phyloP scores from a whole-genome alignment of 2,329 filamentous ascomycete genomes.

The Lecanicillium sp. region DNA sequence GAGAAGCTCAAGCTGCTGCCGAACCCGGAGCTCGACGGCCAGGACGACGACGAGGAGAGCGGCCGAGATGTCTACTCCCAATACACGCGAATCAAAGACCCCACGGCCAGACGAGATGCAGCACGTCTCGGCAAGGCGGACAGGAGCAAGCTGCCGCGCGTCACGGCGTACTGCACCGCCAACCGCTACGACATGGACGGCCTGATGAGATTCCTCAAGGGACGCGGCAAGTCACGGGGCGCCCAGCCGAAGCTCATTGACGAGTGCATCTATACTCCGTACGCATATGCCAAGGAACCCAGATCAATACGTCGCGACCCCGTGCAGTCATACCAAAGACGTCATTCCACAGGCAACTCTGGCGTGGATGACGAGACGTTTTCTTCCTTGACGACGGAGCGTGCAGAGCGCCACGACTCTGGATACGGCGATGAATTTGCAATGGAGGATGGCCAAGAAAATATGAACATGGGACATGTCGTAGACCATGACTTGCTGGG shows the following conservation, averaged over 20 bases:
- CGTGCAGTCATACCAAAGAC: conserved; percentile 48
- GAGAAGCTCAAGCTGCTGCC: conserved; percentile 97
- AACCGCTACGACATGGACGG: conserved; percentile 86
- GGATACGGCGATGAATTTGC: conserved; percentile 21
- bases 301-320: conserved; percentile 21
- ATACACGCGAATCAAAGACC: conserved; percentile 95
- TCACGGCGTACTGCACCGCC: conserved; percentile 94
- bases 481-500: conserved; percentile 25
- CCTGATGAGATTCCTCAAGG: conserved; percentile 85
- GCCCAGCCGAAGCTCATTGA: conserved; percentile 89
- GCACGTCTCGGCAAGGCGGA: conserved; percentile 91
- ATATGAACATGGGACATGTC: conserved; percentile 17
- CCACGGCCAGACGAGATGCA: conserved; percentile 83
- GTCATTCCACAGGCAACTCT: conserved; percentile 69
- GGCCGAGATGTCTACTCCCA: conserved; percentile 95
- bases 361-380: conserved; percentile 26
- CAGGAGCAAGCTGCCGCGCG: conserved; percentile 73
- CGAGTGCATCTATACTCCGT: conserved; percentile 95
- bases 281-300: conserved; percentile 57
- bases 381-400: conserved; percentile 14
- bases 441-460: conserved; percentile 12
- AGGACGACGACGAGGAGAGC: conserved; percentile 76
- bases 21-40: conserved; percentile 74
- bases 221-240: conserved; percentile 65
- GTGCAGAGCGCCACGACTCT: conserved; percentile 35